A percentile compares a stretch with the other conserved stretches of the same genome.
Conservation (phyloP, 176 grass and related monocot genomes). For the Aegilops speltoides region DNA sequence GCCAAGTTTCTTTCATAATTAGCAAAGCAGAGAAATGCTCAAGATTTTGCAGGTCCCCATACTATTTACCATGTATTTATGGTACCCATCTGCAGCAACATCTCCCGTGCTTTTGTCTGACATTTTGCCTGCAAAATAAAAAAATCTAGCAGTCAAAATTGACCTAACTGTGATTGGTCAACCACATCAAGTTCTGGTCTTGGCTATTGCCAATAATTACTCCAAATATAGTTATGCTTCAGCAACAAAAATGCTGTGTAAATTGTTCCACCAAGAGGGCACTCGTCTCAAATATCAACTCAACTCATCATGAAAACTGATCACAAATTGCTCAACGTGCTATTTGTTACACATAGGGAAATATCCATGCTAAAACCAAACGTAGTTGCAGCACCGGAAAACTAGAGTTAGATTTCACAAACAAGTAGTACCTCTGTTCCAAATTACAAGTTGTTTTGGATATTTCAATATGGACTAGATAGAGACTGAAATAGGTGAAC, state of each 20-base stretch:
- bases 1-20: background rate
- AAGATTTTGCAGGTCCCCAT: background rate
- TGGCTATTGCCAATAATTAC: background rate
- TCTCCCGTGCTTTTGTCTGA: conserved; percentile 47
- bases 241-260: background rate
- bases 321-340: background rate
- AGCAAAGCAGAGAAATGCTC: background rate
- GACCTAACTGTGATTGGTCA: background rate
- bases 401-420: background rate
- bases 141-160: background rate
- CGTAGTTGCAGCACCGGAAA: background rate
- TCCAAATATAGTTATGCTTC: background rate
- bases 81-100: conserved; percentile 55
- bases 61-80: conserved; percentile 55
- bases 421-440: background rate
- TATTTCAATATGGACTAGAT: too few species aligned
- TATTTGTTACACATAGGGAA: background rate
- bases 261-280: background rate
- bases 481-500: too few species aligned
- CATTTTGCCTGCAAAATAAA: conserved; percentile 37
- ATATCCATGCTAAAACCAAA: too few species aligned
- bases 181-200: background rate
- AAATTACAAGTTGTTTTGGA: too few species aligned
- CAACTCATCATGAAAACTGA: background rate
- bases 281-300: background rate